Evolutionary conservation across 2,329 filamentous ascomycete genomes (phyloP).

Genomic region (Zasmidium citrigriseum): DNA sequence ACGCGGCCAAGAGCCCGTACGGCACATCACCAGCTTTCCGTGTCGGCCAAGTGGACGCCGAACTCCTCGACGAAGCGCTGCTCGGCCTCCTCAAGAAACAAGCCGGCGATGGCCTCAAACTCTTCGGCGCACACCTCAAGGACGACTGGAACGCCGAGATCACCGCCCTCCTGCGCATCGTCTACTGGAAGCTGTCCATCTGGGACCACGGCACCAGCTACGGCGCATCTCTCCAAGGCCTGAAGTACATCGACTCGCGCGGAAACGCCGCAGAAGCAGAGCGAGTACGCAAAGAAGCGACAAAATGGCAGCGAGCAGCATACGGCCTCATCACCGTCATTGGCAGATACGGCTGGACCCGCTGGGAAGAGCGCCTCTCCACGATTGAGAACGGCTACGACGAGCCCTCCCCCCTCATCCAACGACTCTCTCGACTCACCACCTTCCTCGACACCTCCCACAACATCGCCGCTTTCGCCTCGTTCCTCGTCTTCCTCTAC

Average conservation of each 20-base stretch:
- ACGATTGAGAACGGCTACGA: constrained; percentile 75
- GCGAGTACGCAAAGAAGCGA: constrained; percentile 62
- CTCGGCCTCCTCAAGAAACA: constrained; percentile 82
- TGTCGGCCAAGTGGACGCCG: constrained; percentile 93
- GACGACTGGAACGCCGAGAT: constrained; percentile 91
- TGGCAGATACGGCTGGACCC: constrained; percentile 85
- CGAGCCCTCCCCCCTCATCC: constrained; percentile 51
- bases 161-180: constrained; percentile 69
- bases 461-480: constrained; percentile 77
- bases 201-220: constrained; percentile 98
- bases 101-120: constrained; percentile 83
- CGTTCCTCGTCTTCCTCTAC: constrained; percentile 86
- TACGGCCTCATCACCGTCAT: constrained; percentile 86
- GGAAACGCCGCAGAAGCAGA: constrained; percentile 14
- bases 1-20: constrained; percentile 69
- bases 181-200: constrained; percentile 90
- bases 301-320: constrained; percentile 76
- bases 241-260: constrained; percentile 85
- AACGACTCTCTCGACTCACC: constrained; percentile 67
- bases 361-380: constrained; percentile 86
- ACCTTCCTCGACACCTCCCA: constrained; percentile 70
- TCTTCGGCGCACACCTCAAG: constrained; percentile 74
- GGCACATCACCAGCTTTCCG: constrained; percentile 84
- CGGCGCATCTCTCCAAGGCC: constrained; percentile 86
- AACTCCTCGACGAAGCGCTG: constrained; percentile 90